Base-by-base conservation (phyloP, 139 green algal species). In the Chlamydomonas sp. region DNA sequence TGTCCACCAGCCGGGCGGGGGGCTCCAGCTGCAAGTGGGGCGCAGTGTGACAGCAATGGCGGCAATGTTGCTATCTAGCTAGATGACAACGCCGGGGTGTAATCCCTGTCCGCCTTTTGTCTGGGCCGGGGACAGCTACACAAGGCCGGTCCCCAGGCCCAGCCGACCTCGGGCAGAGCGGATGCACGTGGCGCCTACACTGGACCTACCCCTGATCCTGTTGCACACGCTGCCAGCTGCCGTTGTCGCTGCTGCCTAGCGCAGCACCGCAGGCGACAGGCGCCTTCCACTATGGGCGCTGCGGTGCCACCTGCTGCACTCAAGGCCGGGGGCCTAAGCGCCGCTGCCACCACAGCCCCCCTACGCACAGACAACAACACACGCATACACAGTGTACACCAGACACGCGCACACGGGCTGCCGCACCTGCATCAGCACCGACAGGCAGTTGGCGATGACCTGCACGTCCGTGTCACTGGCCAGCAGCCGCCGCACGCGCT, bases 401-500 rank as follows among this genome's bases (percentile, higher is more conserved):
- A 49, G 31, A 49, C 31, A 49, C 31, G 31, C 31, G 31, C 31
- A 49, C 31, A 49, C 31, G 31, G 31, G 31, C 31, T 49, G 31
- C 86, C 63, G 1, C 84, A 96, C 91, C 91, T 96, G 88, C 82
- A 94, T 79, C 74, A 97, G 66, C 57, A 98, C 92, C 9, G 91
- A 91, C 78, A 99, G 91, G 89, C 95, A 98, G 92, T 99, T 99
- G 58, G 93, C 95, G 60, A 99, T 88, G 6, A 99, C 96, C 87
- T 98, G 96, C 2, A 95, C 77, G 85, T 99, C 97, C 5, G 74
- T 79, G 49, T 99, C 96, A 3, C 75, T 78, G 31, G 85, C 9
- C 74, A 99, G 88, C 88, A 99, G 90, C 4, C 83, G 67, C 61
- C 93, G 88, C 61, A 99, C 88, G 1, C 80, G 86, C 1, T 95